phyloP scores from a whole-genome alignment of 805 yeast genomes.

The Suhomyces vadensis region DNA sequence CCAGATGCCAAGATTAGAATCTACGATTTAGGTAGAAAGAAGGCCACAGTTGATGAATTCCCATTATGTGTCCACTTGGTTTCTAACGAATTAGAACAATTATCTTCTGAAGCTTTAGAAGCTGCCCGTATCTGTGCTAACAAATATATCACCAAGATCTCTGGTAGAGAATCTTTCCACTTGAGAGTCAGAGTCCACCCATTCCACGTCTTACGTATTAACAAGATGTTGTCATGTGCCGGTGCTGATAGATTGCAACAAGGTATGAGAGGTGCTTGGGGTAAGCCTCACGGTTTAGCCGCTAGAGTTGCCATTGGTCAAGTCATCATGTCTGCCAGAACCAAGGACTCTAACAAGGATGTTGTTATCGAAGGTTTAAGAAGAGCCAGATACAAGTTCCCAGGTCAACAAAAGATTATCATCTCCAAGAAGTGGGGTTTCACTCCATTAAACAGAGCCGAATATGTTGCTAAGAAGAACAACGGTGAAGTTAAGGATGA shows the following conservation, averaged over 20 bases:
- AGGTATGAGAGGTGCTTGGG: slow-evolving; percentile 99
- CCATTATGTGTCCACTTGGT: slow-evolving; percentile 99
- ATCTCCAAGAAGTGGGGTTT: slow-evolving; percentile 99
- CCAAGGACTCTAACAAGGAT: slow-evolving; percentile 97
- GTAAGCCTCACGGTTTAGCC: slow-evolving; percentile 99
- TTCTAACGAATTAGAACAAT: slow-evolving; percentile 98
- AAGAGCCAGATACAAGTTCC: slow-evolving; percentile 99
- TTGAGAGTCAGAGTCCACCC: slow-evolving; percentile 99
- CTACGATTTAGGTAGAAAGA: slow-evolving; percentile 99
- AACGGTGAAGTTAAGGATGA: slow-evolving; percentile 99
- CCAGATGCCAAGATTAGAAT: slow-evolving; percentile 99
- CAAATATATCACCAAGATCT: slow-evolving; percentile 96
- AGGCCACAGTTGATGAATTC: slow-evolving; percentile 99
- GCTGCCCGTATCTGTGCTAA: slow-evolving; percentile 99
- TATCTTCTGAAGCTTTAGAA: slow-evolving; percentile 99
- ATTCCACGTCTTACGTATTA: slow-evolving; percentile 99
- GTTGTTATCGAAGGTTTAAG: slow-evolving; percentile 98
- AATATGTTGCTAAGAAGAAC: slow-evolving; percentile 90
- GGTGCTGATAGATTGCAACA: slow-evolving; percentile 99
- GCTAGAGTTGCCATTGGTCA: slow-evolving; percentile 99
- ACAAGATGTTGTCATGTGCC: slow-evolving; percentile 99
- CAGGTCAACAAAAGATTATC: slow-evolving; percentile 99
- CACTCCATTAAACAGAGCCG: slow-evolving; percentile 98
- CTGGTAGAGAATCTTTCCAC: slow-evolving; percentile 99
- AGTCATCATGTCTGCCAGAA: slow-evolving; percentile 95